Evolutionary conservation across 2,329 filamentous ascomycete species (phyloP).

Genomic region (Claviceps capensis): DNA sequence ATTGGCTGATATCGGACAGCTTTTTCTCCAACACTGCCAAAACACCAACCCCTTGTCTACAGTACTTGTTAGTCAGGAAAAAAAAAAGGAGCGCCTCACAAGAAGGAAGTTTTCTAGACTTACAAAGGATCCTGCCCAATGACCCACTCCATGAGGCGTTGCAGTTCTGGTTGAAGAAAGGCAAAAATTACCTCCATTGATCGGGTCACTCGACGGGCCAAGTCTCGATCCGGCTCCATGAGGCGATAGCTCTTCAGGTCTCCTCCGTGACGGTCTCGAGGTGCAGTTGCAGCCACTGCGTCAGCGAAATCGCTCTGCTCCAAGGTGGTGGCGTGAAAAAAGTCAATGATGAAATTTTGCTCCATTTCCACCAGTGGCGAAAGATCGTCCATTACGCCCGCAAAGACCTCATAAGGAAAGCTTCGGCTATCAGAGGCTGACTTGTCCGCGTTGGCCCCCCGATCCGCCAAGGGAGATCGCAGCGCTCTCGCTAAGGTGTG

Average conservation of each 20-base stretch:
- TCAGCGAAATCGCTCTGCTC: conserved; percentile 75
- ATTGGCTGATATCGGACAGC: conserved; percentile 66
- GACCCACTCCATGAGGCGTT: conserved; percentile 73
- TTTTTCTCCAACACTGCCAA: conserved; percentile 70
- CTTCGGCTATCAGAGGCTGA: conserved; percentile 47
- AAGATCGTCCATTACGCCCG: conserved; percentile 66
- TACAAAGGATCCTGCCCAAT: conserved; percentile 68
- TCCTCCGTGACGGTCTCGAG: conserved; percentile 54
- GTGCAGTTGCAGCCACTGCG: conserved; percentile 50
- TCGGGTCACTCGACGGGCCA: conserved; percentile 72
- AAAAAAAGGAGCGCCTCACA: not conserved
- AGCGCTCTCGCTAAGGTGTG: conserved; percentile 70
- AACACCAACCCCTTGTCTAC: conserved; percentile 77
- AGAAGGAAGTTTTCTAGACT: conserved; percentile 22
- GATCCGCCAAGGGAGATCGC: conserved; percentile 52
- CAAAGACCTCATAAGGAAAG: conserved; percentile 70
- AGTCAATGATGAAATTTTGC: conserved; percentile 93
- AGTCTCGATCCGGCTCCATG: conserved; percentile 77
- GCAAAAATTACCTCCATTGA: conserved; percentile 82
- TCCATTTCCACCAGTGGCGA: conserved; percentile 77
- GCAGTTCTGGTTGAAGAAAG: conserved; percentile 67
- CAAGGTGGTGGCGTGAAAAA: conserved; percentile 86
- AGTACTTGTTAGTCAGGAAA: conserved; percentile 7
- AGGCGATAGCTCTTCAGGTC: conserved; percentile 62
- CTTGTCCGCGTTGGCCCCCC: conserved; percentile 39